Conservation (phyloP, 352 stramenopile genomes). For the Globisporangium radiosum region DNA sequence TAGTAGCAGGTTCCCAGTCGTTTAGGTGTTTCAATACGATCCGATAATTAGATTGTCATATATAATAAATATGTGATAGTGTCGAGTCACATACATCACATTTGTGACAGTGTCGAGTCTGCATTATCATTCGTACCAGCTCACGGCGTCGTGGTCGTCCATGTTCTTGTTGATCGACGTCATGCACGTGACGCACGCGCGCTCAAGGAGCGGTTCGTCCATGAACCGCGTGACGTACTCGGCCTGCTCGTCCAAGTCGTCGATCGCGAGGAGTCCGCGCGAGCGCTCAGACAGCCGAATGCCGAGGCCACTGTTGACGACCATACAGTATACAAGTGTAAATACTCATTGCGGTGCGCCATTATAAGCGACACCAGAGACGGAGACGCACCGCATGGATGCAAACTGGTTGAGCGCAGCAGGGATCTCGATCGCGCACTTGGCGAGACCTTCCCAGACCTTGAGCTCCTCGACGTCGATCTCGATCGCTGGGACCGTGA, state of each 20-base stretch:
- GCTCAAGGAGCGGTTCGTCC: slow-evolving; percentile 67
- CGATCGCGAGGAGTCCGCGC: slow-evolving; percentile 63
- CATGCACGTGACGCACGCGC: slow-evolving; percentile 82
- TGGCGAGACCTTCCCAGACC: slow-evolving; percentile 60
- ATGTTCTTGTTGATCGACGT: slow-evolving; percentile 86
- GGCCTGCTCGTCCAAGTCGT: slow-evolving; percentile 77
- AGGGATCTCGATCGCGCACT: slow-evolving; percentile 66
- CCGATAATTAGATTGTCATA: too few relatives aligned
- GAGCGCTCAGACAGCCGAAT: slow-evolving; percentile 69
- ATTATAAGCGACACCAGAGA: background rate
- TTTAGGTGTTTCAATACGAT: too few relatives aligned
- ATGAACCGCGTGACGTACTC: slow-evolving; percentile 80
- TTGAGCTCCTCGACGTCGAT: slow-evolving; percentile 65
- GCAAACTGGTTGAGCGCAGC: slow-evolving; percentile 57
- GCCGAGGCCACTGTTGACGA: slow-evolving; percentile 33
- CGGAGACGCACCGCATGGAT: slow-evolving; percentile 33
- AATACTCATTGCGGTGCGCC: background rate
- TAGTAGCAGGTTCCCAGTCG: background rate
- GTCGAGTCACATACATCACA: too few relatives aligned
- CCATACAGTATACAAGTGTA: background rate
- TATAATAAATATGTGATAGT: too few relatives aligned
- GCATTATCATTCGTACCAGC: slow-evolving; percentile 29
- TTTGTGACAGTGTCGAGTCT: too few relatives aligned
- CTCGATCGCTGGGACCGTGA: slow-evolving; percentile 76
- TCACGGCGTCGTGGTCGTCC: slow-evolving; percentile 74